phyloP scores from a whole-genome alignment of 108 stramenopile species.

The Mediolabrus comicus region DNA sequence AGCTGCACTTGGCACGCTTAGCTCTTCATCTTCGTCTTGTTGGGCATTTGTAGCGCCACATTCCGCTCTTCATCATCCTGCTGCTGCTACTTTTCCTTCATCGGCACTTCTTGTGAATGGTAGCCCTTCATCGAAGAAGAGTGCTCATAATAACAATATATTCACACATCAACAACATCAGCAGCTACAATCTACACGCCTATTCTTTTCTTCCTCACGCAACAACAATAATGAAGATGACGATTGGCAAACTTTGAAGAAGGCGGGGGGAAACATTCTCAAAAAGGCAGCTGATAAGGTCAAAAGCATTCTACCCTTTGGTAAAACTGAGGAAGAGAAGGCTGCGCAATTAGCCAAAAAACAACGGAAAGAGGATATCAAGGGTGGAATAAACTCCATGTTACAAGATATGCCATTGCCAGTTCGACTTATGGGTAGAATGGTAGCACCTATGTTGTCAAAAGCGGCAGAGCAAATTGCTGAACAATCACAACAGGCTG shows the following conservation, averaged over 20 bases:
- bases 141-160: background rate
- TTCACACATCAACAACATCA: background rate
- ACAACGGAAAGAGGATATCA: conserved; percentile 52
- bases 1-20: conserved; percentile 24
- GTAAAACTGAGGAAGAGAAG: conserved; percentile 59
- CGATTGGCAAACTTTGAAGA: conserved; percentile 42
- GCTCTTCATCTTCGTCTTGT: conserved; percentile 8
- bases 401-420: conserved; percentile 73
- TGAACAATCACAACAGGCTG: conserved; percentile 61
- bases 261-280: conserved; percentile 31
- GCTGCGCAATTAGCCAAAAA: conserved; percentile 37
- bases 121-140: too few species aligned
- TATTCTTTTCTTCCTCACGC: conserved; percentile 20
- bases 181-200: conserved; percentile 20
- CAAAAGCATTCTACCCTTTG: conserved; percentile 39
- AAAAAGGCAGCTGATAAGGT: conserved; percentile 36
- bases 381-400: conserved; percentile 49
- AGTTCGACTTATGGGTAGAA: conserved; percentile 64
- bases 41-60: conserved; percentile 25
- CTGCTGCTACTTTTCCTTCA: background rate
- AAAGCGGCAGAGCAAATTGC: conserved; percentile 55
- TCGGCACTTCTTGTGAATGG: too few species aligned
- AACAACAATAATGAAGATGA: conserved; percentile 16
- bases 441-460: conserved; percentile 61
- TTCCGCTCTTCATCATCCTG: background rate